These are phyloP conservation scores for Mimosa pudica DNA, from an alignment of 306 rosid genomes.

Conservation along the genomic window DNA sequence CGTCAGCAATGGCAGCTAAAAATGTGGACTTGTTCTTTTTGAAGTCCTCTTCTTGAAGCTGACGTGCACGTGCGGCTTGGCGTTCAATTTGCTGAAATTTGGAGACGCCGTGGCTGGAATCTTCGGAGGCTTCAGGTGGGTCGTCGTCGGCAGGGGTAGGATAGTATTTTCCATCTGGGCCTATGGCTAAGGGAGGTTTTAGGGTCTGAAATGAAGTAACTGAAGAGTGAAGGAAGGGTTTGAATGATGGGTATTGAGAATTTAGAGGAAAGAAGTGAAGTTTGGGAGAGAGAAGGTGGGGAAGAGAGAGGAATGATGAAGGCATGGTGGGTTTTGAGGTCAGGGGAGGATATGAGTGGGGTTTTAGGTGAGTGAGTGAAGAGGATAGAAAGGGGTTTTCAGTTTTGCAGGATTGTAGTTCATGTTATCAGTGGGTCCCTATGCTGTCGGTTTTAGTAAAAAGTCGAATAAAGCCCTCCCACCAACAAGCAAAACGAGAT, in stretches of 20 bases:
- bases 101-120: slow-evolving; percentile 75
- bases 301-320: slow-evolving; percentile 52
- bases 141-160: slow-evolving; percentile 83
- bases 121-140: slow-evolving; percentile 79
- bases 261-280: slow-evolving; percentile 32
- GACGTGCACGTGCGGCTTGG: slow-evolving; percentile 79
- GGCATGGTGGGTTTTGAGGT: slow-evolving; percentile 52
- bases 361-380: background rate
- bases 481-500: too few relatives aligned
- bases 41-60: slow-evolving; percentile 68
- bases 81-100: slow-evolving; percentile 76
- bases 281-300: slow-evolving; percentile 47
- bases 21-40: slow-evolving; percentile 74
- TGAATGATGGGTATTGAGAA: slow-evolving; percentile 34
- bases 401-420: too few relatives aligned
- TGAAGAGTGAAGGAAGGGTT: slow-evolving; percentile 28
- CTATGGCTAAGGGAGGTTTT: slow-evolving; percentile 50
- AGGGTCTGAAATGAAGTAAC: slow-evolving; percentile 25
- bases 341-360: background rate
- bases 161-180: slow-evolving; percentile 71
- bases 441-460: too few relatives aligned
- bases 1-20: slow-evolving; percentile 85
- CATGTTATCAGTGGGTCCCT: too few relatives aligned
- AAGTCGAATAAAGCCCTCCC: too few relatives aligned
- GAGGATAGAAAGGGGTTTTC: background rate